Base-by-base conservation (phyloP, 225 moss, liverwort and hornwort species). In the Rhytidiadelphus loreus region DNA sequence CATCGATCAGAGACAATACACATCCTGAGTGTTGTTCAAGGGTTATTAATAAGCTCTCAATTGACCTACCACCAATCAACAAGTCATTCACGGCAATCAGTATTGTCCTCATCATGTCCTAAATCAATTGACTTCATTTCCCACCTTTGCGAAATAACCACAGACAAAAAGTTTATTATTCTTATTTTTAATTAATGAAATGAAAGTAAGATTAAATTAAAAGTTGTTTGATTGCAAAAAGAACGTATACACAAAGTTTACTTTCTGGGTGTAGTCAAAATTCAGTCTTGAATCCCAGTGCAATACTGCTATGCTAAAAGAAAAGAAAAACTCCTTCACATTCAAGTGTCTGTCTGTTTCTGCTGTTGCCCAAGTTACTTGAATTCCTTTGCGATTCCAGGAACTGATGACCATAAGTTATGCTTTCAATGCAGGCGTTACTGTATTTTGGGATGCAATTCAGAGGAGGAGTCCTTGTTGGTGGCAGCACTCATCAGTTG, bases 351-450 rank as follows among this genome's bases (percentile, higher is more conserved):
- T 9, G 10, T 50, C 29, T 64, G 23, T 64, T 83, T 65, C 30
- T 35, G 35, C 25, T 7, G 46, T 43, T 41, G 35, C 43, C 44
- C 32, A 26, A 18, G 11, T 61, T 29, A 13, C 3, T 63, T 16
- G 50, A 53, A 77, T 50, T 7, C 8, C 56, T 82, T 83, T 72
- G 63, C 33, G 53, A 53, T 46, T 87, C 65, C 50, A 55, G 9
- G 68, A 80, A 58, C n/a, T n/a, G n/a, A 50, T 59, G 80, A 58
- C 65, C 26, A 41, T 29, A 64, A 59, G 16, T 33, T 76, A 52
- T 7, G 64, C 50, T 65, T 88, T 64, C 86, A 83, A 88, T 86
- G 90, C 74, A 83, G 80, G 80, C 46, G 65, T 92, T 88, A 90
- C 88, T 65, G 29, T 50, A 43, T 55, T 62, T 50, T 66, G n/a